Conservation (phyloP, 1,139 yeast species). For the Pneumocystis murina region DNA sequence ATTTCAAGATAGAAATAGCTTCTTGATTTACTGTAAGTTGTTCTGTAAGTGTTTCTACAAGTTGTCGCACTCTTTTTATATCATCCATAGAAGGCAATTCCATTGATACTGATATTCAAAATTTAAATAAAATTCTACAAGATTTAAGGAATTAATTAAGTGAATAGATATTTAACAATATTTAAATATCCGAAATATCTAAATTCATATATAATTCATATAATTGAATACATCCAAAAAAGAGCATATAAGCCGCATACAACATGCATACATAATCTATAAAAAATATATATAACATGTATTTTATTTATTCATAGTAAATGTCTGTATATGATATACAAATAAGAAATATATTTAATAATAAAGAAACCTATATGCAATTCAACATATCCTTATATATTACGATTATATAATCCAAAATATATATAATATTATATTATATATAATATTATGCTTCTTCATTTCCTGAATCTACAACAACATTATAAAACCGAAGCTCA, state of each 20-base stretch:
- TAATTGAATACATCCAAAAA: too few species aligned
- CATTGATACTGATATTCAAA: too few species aligned
- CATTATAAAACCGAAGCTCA: constrained; percentile 98
- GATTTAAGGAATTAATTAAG: not conserved
- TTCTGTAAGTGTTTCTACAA: not conserved
- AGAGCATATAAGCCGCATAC: too few species aligned
- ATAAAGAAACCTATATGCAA: not conserved
- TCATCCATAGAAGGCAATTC: not conserved
- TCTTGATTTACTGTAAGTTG: not conserved
- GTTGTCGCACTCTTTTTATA: not conserved
- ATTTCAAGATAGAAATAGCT: not conserved
- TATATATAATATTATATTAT: not conserved
- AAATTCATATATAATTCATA: too few species aligned
- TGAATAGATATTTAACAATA: not conserved
- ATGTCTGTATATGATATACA: not conserved
- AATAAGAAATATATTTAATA: too few species aligned
- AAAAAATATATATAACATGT: too few species aligned
- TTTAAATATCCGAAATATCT: too few species aligned
- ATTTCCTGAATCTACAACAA: constrained; percentile 84
- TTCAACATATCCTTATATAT: too few species aligned
- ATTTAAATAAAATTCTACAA: not conserved
- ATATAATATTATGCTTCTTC: constrained; percentile 16
- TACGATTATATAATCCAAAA: not conserved
- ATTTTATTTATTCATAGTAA: too few species aligned
- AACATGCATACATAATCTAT: too few species aligned